phyloP scores from a whole-genome alignment of 2,329 filamentous ascomycete genomes.

The Ophiostoma fasciatum region DNA sequence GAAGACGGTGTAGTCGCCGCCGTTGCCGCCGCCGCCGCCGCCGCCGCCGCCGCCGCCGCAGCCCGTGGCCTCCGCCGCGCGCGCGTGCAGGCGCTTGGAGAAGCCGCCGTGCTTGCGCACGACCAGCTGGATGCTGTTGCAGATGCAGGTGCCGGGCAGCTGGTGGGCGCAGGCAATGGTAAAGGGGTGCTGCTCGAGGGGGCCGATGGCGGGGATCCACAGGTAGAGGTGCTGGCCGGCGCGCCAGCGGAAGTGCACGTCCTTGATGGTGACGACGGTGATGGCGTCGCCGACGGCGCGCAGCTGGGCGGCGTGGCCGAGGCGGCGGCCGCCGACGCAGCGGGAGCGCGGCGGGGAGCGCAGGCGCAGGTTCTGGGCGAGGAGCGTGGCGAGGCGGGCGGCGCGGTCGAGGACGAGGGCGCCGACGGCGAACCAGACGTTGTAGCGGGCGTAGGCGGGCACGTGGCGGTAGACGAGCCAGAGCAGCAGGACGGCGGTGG shows the following conservation, averaged over 20 bases:
- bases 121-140: conserved; percentile 45
- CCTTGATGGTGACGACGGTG: conserved; percentile 44
- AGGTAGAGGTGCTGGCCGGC: conserved; percentile 47
- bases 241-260: conserved; percentile 43
- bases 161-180: conserved; percentile 44
- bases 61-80: conserved; percentile 18
- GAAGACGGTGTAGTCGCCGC: conserved; percentile 25
- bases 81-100: conserved; percentile 35
- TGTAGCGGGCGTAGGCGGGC: conserved; percentile 41
- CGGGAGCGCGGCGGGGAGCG: conserved; percentile 22
- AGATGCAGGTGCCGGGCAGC: conserved; percentile 34
- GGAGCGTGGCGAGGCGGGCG: conserved; percentile 31
- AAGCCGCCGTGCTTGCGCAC: conserved; percentile 42
- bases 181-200: conserved; percentile 43
- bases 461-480: conserved; percentile 50
- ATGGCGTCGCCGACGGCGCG: conserved; percentile 33
- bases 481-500: conserved; percentile 45
- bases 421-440: conserved; percentile 51
- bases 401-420: conserved; percentile 47
- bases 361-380: conserved; percentile 38
- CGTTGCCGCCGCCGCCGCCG: conserved; percentile 17
- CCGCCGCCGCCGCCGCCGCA: not conserved
- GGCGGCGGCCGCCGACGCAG: conserved; percentile 30
- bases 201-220: conserved; percentile 40
- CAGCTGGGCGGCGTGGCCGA: conserved; percentile 38